Conservation (phyloP, 148 eudicot species). For the Dianthus caryophyllus region DNA sequence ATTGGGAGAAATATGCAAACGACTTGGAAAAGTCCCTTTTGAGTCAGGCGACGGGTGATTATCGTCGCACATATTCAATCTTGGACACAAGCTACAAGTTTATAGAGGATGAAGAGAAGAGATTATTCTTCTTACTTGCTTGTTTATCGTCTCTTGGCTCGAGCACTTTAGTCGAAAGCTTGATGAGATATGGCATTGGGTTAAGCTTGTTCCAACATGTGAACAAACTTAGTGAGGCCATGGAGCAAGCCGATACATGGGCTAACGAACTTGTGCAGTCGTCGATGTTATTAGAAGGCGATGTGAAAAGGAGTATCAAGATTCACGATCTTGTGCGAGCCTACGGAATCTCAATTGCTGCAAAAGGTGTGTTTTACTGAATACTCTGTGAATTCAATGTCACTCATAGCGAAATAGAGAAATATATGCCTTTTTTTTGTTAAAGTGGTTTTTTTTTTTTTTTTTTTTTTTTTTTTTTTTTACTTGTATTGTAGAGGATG, state of each 20-base stretch:
- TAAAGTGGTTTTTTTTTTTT: too few species aligned
- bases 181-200: slow-evolving; percentile 20
- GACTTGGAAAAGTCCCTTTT: slow-evolving; percentile 4
- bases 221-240: slow-evolving; percentile 9
- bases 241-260: slow-evolving; percentile 10
- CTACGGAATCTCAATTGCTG: not conserved
- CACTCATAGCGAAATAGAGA: too few species aligned
- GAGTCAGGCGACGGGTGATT: not conserved
- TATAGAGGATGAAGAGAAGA: not conserved
- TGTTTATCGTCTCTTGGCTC: slow-evolving; percentile 8
- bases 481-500: not conserved
- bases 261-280: slow-evolving; percentile 4
- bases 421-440: too few species aligned
- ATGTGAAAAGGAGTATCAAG: not conserved
- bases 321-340: slow-evolving; percentile 9
- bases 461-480: too few species aligned
- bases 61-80: not conserved
- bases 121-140: slow-evolving; percentile 7
- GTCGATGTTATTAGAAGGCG: slow-evolving; percentile 6
- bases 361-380: not conserved
- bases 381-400: too few species aligned
- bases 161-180: not conserved
- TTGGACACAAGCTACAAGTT: not conserved
- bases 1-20: not conserved
- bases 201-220: slow-evolving; percentile 7